A percentile compares a stretch with the other conserved stretches of the same genome.
These are phyloP conservation scores for Pythium aquatile DNA, from an alignment of 352 stramenopile species.

Conservation along the genomic window DNA sequence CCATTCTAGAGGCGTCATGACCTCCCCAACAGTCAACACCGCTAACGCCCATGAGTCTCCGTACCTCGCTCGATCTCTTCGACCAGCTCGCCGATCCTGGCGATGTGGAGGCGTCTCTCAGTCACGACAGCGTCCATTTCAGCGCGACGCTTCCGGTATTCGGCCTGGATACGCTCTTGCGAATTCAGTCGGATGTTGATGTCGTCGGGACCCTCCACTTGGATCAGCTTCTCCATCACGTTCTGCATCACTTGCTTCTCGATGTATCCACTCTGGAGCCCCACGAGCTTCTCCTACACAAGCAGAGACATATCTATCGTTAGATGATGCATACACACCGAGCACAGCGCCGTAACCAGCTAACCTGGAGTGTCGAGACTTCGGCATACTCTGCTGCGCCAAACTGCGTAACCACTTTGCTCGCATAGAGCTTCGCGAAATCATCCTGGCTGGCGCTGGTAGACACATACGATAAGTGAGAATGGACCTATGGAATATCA, in stretches of 20 bases:
- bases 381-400: conserved; percentile 20
- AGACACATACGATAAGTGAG: not conserved
- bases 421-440: conserved; percentile 48
- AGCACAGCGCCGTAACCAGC: not conserved
- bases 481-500: not conserved
- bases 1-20: not conserved
- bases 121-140: conserved; percentile 43
- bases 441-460: conserved; percentile 25
- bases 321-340: not conserved
- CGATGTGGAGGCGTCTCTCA: conserved; percentile 41
- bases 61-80: conserved; percentile 45
- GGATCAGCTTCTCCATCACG: conserved; percentile 67
- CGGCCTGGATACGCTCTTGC: conserved; percentile 29
- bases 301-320: not conserved
- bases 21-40: too few relatives aligned
- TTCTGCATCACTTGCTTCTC: conserved; percentile 70
- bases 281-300: conserved; percentile 38
- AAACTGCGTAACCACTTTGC: conserved; percentile 26
- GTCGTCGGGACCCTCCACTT: conserved; percentile 49
- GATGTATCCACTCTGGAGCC: conserved; percentile 52
- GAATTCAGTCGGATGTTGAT: conserved; percentile 30
- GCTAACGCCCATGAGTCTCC: too few relatives aligned
- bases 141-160: conserved; percentile 43
- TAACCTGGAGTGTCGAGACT: conserved; percentile 22
- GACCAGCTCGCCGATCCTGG: conserved; percentile 39